Conservation (phyloP, 257 asterid species). For the Solanum arcanum region DNA sequence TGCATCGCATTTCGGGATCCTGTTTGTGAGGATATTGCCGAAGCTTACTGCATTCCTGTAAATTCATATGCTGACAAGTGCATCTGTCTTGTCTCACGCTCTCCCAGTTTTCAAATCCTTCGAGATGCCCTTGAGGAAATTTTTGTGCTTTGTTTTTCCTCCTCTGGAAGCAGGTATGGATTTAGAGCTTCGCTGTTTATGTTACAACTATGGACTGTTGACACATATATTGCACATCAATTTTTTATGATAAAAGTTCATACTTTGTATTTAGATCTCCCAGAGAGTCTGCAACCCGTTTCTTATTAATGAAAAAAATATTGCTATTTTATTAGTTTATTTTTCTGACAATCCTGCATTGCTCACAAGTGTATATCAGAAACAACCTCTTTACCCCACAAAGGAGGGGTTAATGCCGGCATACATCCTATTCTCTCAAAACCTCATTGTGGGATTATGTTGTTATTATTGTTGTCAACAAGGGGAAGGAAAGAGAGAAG, state of each 20-base stretch:
- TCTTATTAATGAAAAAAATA: neutral
- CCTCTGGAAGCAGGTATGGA: constrained; percentile 72
- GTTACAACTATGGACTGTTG: neutral
- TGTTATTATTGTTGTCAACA: neutral
- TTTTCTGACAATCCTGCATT: neutral
- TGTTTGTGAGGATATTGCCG: constrained; percentile 69
- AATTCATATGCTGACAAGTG: constrained; percentile 79
- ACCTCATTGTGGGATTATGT: neutral
- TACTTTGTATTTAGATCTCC: neutral
- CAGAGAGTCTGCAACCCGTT: neutral
- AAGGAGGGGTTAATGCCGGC: neutral
- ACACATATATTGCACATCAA: neutral
- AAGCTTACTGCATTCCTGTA: constrained; percentile 57
- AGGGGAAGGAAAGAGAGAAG: neutral
- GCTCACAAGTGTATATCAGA: neutral
- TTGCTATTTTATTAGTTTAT: neutral
- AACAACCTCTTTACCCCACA: neutral
- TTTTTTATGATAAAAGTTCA: neutral
- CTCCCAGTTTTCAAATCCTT: constrained; percentile 61
- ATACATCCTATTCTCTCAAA: neutral
- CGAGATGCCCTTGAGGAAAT: constrained; percentile 85
- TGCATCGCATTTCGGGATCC: constrained; percentile 89
- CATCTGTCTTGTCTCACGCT: constrained; percentile 78
- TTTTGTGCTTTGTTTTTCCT: constrained; percentile 67
- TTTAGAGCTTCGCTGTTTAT: neutral